Percentiles rank a stretch among this genome's conserved stretches.
These are phyloP conservation scores for Sporothrix pallida DNA, from an alignment of 2,329 filamentous ascomycete species.

Conservation along the genomic window DNA sequence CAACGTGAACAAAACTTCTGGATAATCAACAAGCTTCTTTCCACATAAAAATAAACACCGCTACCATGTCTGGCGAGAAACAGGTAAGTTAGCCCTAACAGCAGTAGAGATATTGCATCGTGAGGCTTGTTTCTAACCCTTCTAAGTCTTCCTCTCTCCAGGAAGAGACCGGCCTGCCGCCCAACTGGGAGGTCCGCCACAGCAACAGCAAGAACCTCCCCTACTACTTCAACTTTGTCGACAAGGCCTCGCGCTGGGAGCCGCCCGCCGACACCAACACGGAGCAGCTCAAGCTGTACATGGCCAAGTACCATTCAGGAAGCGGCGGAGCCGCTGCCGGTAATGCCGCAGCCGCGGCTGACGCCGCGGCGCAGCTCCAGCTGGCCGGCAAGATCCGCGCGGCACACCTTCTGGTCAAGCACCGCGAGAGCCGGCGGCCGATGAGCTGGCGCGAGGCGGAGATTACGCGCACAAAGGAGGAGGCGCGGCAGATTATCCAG, in stretches of 20 bases:
- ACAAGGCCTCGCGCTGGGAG: conserved; percentile 94
- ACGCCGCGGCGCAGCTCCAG: conserved; percentile 29
- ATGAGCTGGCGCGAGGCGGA: conserved; percentile 91
- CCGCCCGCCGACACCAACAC: conserved; percentile 86
- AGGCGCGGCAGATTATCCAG: conserved; percentile 78
- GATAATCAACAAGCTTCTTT: not conserved
- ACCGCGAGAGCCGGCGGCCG: conserved; percentile 83
- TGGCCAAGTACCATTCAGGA: conserved; percentile 83
- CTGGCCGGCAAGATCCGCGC: conserved; percentile 82
- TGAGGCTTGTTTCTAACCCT: not conserved
- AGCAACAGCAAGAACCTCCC: conserved; percentile 98
- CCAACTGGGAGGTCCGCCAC: conserved; percentile 93
- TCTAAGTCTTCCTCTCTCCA: too few relatives aligned
- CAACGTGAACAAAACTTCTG: not conserved
- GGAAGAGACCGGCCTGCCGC: conserved; percentile 71
- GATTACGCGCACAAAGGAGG: conserved; percentile 87
- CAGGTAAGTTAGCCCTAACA: conserved; percentile 31
- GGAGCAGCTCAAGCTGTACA: conserved; percentile 91
- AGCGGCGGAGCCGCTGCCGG: conserved; percentile 46
- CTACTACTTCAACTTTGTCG: conserved; percentile 93
- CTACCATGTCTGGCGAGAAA: conserved; percentile 33
- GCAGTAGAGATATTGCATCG: not conserved
- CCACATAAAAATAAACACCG: not conserved
- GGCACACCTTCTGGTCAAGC: conserved; percentile 93
- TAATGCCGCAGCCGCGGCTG: not conserved